Percentiles rank a stretch among this genome's conserved stretches.
Conservation (phyloP, 1,139 yeast species). For the Pichia sp. region DNA sequence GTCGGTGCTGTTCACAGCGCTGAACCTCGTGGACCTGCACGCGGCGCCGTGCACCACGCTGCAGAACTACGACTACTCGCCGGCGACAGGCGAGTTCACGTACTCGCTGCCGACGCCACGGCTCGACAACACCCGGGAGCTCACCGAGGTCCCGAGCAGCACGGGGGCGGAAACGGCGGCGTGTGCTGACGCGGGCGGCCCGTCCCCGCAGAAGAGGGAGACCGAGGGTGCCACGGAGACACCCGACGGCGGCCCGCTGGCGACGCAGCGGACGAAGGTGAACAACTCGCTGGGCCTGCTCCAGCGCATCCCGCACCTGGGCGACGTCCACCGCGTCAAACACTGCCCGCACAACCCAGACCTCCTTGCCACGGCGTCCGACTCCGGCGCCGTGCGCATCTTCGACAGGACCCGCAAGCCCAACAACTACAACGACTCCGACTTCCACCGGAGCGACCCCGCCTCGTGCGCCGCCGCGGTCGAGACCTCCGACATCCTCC, state of each 20-base stretch:
- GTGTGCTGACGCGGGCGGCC: not conserved
- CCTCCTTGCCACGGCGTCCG: constrained; percentile 62
- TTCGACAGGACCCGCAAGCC: constrained; percentile 54
- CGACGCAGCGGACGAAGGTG: not conserved
- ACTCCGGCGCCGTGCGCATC: constrained; percentile 30
- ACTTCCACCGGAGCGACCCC: constrained; percentile 14
- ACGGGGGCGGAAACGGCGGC: not conserved
- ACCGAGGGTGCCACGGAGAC: not conserved
- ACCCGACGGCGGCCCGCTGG: not conserved
- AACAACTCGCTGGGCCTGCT: constrained; percentile 38
- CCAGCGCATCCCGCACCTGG: constrained; percentile 31
- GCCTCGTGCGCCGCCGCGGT: constrained; percentile 14
- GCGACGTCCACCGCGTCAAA: constrained; percentile 66
- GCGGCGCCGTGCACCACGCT: constrained; percentile 5
- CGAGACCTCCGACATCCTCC: constrained; percentile 27
- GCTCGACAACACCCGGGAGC: constrained; percentile 9
- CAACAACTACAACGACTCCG: constrained; percentile 23
- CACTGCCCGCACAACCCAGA: constrained; percentile 74
- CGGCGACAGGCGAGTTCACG: constrained; percentile 27
- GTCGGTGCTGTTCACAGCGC: constrained; percentile 18
- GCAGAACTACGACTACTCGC: constrained; percentile 19
- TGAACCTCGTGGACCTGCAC: constrained; percentile 3
- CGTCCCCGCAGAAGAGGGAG: no score
- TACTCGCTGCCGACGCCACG: constrained; percentile 14
- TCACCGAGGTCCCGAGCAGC: not conserved